These are phyloP conservation scores for Hymenotorrendiella dingleyae DNA, from an alignment of 2,329 filamentous ascomycete genomes.

Conservation along the genomic window DNA sequence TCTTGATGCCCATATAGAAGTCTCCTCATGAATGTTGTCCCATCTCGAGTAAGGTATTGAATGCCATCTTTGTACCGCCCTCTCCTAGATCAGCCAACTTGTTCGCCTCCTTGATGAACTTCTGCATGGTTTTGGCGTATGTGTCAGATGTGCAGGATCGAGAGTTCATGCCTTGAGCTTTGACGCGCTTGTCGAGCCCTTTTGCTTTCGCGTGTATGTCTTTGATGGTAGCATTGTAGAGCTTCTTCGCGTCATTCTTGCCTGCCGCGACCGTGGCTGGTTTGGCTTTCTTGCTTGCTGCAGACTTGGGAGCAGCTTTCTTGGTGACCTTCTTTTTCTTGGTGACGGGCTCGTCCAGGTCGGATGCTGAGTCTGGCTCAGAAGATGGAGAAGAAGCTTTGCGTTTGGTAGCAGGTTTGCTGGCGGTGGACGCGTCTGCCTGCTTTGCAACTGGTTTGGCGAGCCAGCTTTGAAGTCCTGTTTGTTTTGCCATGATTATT, in stretches of 20 bases:
- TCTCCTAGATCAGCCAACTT: slow-evolving; percentile 1
- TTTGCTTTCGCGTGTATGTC: slow-evolving; percentile 1
- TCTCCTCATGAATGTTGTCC: slow-evolving; percentile 3
- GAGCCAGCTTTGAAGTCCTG: too few relatives aligned
- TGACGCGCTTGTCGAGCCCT: neutral
- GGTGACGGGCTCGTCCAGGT: neutral
- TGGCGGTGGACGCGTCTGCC: too few relatives aligned
- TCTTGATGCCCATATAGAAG: neutral
- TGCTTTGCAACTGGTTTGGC: too few relatives aligned
- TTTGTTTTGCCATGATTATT: too few relatives aligned
- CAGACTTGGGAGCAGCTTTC: neutral
- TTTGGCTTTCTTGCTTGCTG: neutral
- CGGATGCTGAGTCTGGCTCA: too few relatives aligned
- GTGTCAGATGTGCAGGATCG: neutral
- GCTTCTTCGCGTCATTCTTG: neutral
- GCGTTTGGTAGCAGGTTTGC: too few relatives aligned
- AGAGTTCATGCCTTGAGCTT: slow-evolving; percentile 1
- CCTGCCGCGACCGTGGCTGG: neutral
- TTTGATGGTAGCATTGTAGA: neutral
- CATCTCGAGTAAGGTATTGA: slow-evolving; percentile 2
- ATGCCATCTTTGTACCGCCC: slow-evolving; percentile 1
- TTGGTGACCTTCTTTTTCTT: slow-evolving; percentile 1
- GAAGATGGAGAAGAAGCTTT: too few relatives aligned
- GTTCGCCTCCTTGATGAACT: slow-evolving; percentile 4
- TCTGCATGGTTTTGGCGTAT: slow-evolving; percentile 5